Conservation (phyloP, 2,329 filamentous ascomycete genomes). For the Talaromyces sp. region DNA sequence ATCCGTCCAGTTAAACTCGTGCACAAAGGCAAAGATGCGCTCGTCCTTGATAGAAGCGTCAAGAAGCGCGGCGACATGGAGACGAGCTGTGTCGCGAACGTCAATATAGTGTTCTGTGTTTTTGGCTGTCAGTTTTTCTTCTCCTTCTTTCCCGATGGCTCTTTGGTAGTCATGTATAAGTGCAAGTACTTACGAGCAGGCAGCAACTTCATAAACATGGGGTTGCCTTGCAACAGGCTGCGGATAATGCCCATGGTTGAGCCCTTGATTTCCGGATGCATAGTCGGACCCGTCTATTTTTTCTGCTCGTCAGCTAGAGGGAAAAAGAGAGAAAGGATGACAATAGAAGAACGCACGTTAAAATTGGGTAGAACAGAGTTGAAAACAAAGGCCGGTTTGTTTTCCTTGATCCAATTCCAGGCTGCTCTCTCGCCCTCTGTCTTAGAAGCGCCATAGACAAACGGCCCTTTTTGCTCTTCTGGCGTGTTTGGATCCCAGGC, state of each 20-base stretch:
- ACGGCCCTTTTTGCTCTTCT: conserved; percentile 17
- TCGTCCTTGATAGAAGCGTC: conserved; percentile 40
- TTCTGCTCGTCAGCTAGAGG: neutral
- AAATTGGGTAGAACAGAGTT: conserved; percentile 30
- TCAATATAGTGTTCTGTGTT: conserved; percentile 38
- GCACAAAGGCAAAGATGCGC: conserved; percentile 49
- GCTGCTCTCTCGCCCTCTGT: conserved; percentile 40
- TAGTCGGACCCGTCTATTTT: conserved; percentile 18
- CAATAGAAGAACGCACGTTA: conserved; percentile 19
- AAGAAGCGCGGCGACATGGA: conserved; percentile 49
- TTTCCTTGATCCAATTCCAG: conserved; percentile 40
- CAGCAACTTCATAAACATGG: neutral
- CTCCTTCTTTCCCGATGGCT: neutral
- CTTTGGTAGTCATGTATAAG: neutral
- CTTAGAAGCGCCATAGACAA: conserved; percentile 42
- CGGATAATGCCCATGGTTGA: conserved; percentile 2
- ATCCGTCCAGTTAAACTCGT: conserved; percentile 43
- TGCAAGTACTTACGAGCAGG: neutral
- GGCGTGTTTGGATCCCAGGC: conserved; percentile 18
- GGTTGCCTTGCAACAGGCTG: conserved; percentile 6
- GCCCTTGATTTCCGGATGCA: conserved; percentile 18
- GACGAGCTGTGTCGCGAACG: conserved; percentile 41
- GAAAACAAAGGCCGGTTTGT: conserved; percentile 38
- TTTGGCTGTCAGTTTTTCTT: neutral
- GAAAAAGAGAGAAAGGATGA: neutral